These are phyloP conservation scores for Fusarium sp. DNA, from an alignment of 2,329 filamentous ascomycete genomes.

Conservation along the genomic window DNA sequence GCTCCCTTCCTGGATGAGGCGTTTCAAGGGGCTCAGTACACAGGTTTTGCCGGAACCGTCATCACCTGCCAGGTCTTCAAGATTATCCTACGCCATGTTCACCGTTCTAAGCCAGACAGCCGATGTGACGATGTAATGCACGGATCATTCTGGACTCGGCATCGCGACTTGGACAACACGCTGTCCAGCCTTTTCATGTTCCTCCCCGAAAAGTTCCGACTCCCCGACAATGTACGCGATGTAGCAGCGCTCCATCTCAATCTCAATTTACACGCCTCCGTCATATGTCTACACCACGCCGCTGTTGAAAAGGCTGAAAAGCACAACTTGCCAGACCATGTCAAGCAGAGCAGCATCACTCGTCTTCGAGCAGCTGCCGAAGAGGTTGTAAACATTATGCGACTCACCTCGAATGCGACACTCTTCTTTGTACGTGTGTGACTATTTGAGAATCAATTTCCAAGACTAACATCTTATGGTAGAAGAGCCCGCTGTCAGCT, in stretches of 20 bases:
- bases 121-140: conserved; percentile 80
- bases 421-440: conserved; percentile 72
- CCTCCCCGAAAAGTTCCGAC: conserved; percentile 79
- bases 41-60: conserved; percentile 80
- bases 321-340: conserved; percentile 73
- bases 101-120: conserved; percentile 79
- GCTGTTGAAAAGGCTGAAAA: conserved; percentile 87
- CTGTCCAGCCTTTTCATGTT: conserved; percentile 84
- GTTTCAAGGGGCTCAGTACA: conserved; percentile 74
- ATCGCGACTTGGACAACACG: conserved; percentile 85
- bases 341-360: conserved; percentile 79
- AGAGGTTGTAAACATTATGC: conserved; percentile 88
- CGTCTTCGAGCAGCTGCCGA: conserved; percentile 85
- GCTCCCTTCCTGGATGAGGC: conserved; percentile 76
- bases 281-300: conserved; percentile 91
- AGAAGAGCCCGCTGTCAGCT: conserved; percentile 63
- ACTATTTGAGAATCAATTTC: not conserved
- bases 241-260: conserved; percentile 86
- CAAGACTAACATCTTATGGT: not conserved
- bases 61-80: conserved; percentile 86
- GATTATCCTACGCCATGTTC: conserved; percentile 84
- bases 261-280: conserved; percentile 88
- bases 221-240: conserved; percentile 79
- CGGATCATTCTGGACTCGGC: conserved; percentile 88
- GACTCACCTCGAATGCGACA: conserved; percentile 80